Evolutionary conservation across 176 grass and related monocot genomes (phyloP).

Genomic region (Musa beccarii): DNA sequence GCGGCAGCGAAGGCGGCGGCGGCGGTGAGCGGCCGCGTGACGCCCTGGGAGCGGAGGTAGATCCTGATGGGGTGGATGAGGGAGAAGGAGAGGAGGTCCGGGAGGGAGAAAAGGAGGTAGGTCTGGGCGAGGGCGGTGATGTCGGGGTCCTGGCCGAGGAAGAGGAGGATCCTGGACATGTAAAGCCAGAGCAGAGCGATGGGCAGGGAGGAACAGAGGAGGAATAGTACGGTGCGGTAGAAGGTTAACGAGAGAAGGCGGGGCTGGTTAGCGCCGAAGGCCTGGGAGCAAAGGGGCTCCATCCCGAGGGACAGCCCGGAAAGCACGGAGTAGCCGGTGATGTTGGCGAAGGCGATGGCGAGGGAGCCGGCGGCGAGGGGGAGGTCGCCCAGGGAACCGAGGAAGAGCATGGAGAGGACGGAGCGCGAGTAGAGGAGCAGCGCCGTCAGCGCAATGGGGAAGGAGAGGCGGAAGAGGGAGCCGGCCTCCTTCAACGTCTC

Average conservation of each 20-base stretch:
- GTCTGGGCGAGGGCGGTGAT: not conserved
- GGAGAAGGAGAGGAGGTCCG: conserved; percentile 30
- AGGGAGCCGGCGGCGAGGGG: conserved; percentile 76
- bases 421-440: conserved; percentile 82
- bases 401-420: conserved; percentile 75
- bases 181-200: conserved; percentile 10
- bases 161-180: not conserved
- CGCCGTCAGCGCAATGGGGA: conserved; percentile 71
- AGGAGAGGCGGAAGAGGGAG: conserved; percentile 57
- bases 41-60: conserved; percentile 77
- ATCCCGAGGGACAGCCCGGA: not conserved
- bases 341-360: conserved; percentile 85
- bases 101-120: conserved; percentile 5
- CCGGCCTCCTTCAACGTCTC: conserved; percentile 41
- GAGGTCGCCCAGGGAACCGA: conserved; percentile 83
- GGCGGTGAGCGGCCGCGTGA: conserved; percentile 50
- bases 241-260: not conserved
- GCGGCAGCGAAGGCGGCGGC: conserved; percentile 36
- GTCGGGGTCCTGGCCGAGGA: conserved; percentile 7
- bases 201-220: conserved; percentile 3
- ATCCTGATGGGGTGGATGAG: conserved; percentile 74
- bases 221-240: not conserved
- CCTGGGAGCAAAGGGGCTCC: conserved; percentile 16
- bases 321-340: conserved; percentile 27
- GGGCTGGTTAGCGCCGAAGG: not conserved